Conservation (phyloP, 2,329 filamentous ascomycete species). For the Diplodia intermedia region DNA sequence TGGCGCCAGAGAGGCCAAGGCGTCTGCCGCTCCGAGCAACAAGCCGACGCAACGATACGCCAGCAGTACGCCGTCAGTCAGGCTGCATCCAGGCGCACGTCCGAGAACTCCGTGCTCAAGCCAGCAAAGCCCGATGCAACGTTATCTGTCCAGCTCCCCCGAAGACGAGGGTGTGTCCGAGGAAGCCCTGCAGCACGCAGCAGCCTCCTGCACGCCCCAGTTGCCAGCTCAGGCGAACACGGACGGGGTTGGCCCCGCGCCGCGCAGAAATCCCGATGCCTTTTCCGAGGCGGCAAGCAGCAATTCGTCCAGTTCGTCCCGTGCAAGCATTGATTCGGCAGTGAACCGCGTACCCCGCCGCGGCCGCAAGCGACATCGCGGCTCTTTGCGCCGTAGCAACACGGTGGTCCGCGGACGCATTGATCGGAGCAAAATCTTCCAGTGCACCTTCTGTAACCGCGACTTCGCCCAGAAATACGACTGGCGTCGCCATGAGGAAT, state of each 20-base stretch:
- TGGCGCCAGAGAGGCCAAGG: background rate
- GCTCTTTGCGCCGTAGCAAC: slow-evolving; percentile 24
- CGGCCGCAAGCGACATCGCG: slow-evolving; percentile 39
- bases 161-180: slow-evolving; percentile 39
- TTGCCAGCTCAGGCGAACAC: slow-evolving; percentile 8
- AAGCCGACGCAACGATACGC: slow-evolving; percentile 12
- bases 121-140: slow-evolving; percentile 37
- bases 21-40: background rate
- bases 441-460: slow-evolving; percentile 61
- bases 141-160: slow-evolving; percentile 39
- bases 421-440: slow-evolving; percentile 48
- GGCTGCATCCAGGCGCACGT: background rate
- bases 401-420: slow-evolving; percentile 36
- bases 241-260: background rate
- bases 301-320: slow-evolving; percentile 37
- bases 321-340: slow-evolving; percentile 37
- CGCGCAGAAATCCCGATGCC: slow-evolving; percentile 16
- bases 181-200: slow-evolving; percentile 35
- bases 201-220: slow-evolving; percentile 21
- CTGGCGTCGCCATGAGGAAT: slow-evolving; percentile 67
- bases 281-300: slow-evolving; percentile 36
- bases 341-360: slow-evolving; percentile 37
- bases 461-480: slow-evolving; percentile 60
- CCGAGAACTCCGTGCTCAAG: background rate
- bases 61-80: slow-evolving; percentile 3